A percentile compares a stretch with the other conserved stretches of the same genome.
Conservation (phyloP, 1,284 basidiomycete genomes). For the Golubevia pallescens region DNA sequence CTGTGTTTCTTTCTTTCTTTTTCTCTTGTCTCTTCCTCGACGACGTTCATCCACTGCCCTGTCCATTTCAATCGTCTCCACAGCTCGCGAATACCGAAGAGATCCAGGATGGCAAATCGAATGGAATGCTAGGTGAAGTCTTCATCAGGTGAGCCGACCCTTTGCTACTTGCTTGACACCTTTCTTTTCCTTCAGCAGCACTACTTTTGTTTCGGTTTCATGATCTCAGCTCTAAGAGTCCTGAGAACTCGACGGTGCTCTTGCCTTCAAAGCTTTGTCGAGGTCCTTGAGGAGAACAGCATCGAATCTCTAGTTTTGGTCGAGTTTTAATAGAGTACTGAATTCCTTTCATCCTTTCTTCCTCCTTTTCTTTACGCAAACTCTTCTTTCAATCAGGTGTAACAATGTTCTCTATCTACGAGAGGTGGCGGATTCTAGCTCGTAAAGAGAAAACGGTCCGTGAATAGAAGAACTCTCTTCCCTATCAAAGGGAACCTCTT, state of each 20-base stretch:
- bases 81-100: constrained; percentile 62
- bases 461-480: too few species aligned
- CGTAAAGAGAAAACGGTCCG: too few species aligned
- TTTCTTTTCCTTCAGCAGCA: neutral
- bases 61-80: neutral
- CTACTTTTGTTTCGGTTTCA: neutral
- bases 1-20: neutral
- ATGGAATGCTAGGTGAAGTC: constrained; percentile 61
- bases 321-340: neutral
- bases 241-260: neutral
- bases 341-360: neutral
- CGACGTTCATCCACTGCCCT: neutral
- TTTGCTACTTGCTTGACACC: neutral
- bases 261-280: neutral
- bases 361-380: neutral
- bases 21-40: neutral
- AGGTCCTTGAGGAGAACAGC: neutral
- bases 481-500: too few species aligned
- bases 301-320: neutral
- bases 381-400: constrained; percentile 19
- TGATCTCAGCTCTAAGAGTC: too few species aligned
- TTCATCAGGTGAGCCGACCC: constrained; percentile 42
- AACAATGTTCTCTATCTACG: constrained; percentile 61
- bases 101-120: constrained; percentile 60
- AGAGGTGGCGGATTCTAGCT: constrained; percentile 31